Base-by-base conservation (phyloP, 208 protist genomes). In the Novymonas esmeraldas region DNA sequence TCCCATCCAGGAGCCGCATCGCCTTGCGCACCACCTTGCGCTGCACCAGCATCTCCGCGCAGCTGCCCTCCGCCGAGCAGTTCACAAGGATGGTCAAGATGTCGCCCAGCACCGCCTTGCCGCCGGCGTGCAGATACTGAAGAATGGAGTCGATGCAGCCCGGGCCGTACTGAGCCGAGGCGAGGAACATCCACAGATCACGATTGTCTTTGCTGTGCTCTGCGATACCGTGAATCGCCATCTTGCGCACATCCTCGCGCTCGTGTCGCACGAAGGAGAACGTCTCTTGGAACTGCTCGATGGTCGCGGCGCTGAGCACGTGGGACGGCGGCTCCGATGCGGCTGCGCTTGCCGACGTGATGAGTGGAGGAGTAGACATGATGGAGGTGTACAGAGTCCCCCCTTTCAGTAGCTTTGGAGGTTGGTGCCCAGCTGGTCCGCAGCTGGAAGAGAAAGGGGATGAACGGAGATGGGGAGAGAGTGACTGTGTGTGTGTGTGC, bases 191-290 rank as follows among this genome's bases (percentile, higher is more conserved):
- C 48, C 68, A 86, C 28, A 95, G 75, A 4, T 78, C 68, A 10
- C 41, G 46, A 63, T 89, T 92, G 70, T 93, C 87, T 59, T 89
- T 90, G 75, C 90, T 95, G 62, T 90, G 82, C 60, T 79, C 61
- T 0, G 90, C 86, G 33, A 95, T 76, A 33, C 86, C 86, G 22
- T 84, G 84, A 22, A 90, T 73, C 0, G 90, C 86, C 81, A 93
- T 88, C 72, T 93, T 92, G 18, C 87, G 90, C 18, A 95, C 82
- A 73, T 95, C 90, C 48, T 95, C 84, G 2, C 90, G 78, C 29
- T 87, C 81, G 57, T 84, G 84, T 0, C 34, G 44, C 7, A 93
- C 61, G 44, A 95, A 95, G 34, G 42, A 61, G 62, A 93, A 95
- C 45, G 86, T 66, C 65, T 95, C 86, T 20, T 64, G 63, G 31